phyloP scores from a whole-genome alignment of 495 filamentous ascomycete species.

The Penicillium manginii region DNA sequence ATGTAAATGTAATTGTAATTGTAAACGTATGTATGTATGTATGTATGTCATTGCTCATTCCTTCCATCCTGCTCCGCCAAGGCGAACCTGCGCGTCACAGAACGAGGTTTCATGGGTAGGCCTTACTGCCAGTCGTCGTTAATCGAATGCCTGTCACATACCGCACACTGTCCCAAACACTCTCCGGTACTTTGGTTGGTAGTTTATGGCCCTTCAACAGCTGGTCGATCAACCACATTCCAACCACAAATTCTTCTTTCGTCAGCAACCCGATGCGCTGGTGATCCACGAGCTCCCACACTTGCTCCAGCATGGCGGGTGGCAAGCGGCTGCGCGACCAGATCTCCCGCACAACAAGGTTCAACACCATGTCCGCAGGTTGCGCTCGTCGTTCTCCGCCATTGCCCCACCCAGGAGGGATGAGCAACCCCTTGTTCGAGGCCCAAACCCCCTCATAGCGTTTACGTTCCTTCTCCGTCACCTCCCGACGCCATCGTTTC shows the following conservation, averaged over 20 bases:
- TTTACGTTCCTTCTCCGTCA: conserved; percentile 78
- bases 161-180: conserved; percentile 85
- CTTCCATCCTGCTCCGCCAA: neutral
- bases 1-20: neutral
- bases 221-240: conserved; percentile 95
- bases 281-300: conserved; percentile 85
- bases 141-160: conserved; percentile 52
- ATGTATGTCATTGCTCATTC: neutral
- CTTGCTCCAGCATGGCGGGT: conserved; percentile 67
- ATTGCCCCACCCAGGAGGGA: conserved; percentile 26
- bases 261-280: conserved; percentile 61
- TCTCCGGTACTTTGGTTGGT: conserved; percentile 74
- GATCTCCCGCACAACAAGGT: conserved; percentile 81
- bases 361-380: conserved; percentile 64
- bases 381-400: conserved; percentile 27
- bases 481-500: conserved; percentile 77
- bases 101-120: neutral
- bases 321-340: conserved; percentile 80
- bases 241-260: conserved; percentile 89
- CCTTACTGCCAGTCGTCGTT: conserved; percentile 16
- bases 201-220: conserved; percentile 85
- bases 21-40: neutral
- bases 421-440: conserved; percentile 77
- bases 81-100: conserved; percentile 14
- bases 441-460: conserved; percentile 98